These are phyloP conservation scores for Groenewaldozyma auringiensis DNA, from an alignment of 1,139 yeast genomes.

Conservation along the genomic window DNA sequence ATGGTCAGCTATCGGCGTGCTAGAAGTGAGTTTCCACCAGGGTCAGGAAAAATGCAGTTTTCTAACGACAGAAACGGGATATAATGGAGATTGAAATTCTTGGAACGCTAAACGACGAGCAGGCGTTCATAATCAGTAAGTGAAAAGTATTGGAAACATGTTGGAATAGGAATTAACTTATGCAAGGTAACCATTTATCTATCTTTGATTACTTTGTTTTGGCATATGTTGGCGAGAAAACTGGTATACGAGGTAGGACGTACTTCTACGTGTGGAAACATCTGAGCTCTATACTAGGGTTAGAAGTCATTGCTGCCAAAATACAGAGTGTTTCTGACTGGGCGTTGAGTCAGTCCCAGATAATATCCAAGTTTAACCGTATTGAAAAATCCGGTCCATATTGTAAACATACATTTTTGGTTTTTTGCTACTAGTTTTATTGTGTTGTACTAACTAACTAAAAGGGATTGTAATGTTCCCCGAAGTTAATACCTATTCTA, in stretches of 20 bases:
- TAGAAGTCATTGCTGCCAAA: slow-evolving; percentile 15
- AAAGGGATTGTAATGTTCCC: slow-evolving; percentile 32
- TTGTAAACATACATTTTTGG: slow-evolving; percentile 10
- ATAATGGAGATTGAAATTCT: background rate
- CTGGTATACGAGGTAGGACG: slow-evolving; percentile 20
- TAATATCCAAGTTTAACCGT: slow-evolving; percentile 16
- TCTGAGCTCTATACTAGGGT: slow-evolving; percentile 21
- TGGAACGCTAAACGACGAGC: background rate
- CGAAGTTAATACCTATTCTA: slow-evolving; percentile 26
- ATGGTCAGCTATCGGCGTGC: background rate
- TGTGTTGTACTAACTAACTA: slow-evolving; percentile 1
- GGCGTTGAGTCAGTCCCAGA: slow-evolving; percentile 21
- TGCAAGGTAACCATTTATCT: slow-evolving; percentile 43
- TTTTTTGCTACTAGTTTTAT: background rate
- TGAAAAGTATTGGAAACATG: background rate
- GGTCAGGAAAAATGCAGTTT: background rate
- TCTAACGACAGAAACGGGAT: background rate
- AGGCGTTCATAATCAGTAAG: background rate
- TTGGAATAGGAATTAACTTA: background rate
- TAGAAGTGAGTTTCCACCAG: background rate
- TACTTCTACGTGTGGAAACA: slow-evolving; percentile 26
- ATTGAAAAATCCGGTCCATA: slow-evolving; percentile 9
- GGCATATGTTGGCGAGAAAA: slow-evolving; percentile 36
- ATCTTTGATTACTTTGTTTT: slow-evolving; percentile 47
- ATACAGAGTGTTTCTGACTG: slow-evolving; percentile 25